Evolutionary conservation across 148 eudicot species (phyloP).

Genomic region (Cornus florida): DNA sequence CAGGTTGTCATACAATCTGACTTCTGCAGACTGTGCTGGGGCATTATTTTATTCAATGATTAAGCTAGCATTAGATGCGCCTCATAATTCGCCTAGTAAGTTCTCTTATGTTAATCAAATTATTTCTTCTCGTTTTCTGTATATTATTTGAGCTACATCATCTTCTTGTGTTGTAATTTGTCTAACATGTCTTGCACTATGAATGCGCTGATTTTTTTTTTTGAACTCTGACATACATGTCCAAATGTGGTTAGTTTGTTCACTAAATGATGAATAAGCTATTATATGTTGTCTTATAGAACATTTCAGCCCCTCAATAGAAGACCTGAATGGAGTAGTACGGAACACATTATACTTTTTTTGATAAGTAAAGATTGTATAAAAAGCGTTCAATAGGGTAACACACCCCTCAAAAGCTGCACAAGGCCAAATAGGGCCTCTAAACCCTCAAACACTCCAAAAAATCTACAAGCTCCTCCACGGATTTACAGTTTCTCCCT

Average conservation of each 20-base stretch:
- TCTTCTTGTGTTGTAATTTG: background rate
- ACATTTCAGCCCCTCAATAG: no score
- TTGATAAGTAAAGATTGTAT: no score
- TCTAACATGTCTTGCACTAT: background rate
- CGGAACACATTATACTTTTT: no score
- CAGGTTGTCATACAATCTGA: constrained; percentile 84
- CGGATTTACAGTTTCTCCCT: no score
- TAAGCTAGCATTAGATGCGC: constrained; percentile 68
- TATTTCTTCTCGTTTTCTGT: background rate
- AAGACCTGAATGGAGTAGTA: no score
- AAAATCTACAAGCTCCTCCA: no score
- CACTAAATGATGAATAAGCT: background rate
- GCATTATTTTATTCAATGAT: constrained; percentile 86
- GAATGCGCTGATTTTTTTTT: background rate
- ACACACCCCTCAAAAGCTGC: no score
- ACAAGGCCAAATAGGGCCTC: no score
- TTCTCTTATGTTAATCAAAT: constrained; percentile 5
- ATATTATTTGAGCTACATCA: constrained; percentile 5
- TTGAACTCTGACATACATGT: background rate
- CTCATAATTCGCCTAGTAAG: constrained; percentile 68
- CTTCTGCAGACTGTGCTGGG: constrained; percentile 78
- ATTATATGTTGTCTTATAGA: background rate
- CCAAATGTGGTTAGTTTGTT: background rate
- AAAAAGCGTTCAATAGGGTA: no score
- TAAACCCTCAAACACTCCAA: no score